Percentiles rank a stretch among this genome's conserved stretches.
phyloP scores from a whole-genome alignment of 805 yeast genomes.

The Ogataea paraovalis region DNA sequence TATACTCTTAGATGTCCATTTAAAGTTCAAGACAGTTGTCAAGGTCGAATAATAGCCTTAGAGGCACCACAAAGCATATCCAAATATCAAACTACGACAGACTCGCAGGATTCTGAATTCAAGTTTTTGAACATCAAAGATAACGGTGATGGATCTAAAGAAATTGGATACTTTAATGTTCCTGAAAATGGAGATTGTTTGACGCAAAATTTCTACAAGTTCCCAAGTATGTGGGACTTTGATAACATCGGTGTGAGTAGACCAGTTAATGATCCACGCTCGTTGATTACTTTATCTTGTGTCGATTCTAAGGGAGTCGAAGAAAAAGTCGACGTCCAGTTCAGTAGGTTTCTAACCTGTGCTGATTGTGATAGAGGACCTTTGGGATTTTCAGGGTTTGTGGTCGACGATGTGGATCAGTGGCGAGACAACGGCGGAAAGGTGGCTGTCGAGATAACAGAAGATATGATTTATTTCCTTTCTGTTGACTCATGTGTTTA shows the following conservation, averaged over 20 bases:
- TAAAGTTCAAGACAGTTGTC: conserved; percentile 4
- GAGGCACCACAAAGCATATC: not conserved
- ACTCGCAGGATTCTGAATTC: not conserved
- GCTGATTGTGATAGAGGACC: conserved; percentile 81
- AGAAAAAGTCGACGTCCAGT: conserved; percentile 15
- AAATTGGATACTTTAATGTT: not conserved
- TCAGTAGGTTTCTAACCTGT: conserved; percentile 59
- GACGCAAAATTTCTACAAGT: conserved; percentile 30
- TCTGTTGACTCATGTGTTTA: conserved; percentile 12
- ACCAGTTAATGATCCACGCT: conserved; percentile 15
- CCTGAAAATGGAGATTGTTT: too few species aligned
- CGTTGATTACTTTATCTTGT: not conserved
- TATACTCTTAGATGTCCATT: conserved; percentile 8
- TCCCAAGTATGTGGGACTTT: conserved; percentile 70
- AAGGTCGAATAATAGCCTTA: conserved; percentile 9
- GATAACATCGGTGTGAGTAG: conserved; percentile 75
- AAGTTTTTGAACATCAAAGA: not conserved
- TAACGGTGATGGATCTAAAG: conserved; percentile 1
- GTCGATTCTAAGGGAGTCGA: conserved; percentile 11
- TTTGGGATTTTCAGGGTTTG: conserved; percentile 58
- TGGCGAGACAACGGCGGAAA: conserved; percentile 5
- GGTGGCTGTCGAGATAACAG: conserved; percentile 9
- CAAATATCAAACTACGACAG: not conserved
- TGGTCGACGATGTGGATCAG: conserved; percentile 9
- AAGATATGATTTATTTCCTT: conserved; percentile 14